A percentile compares a stretch with the other conserved stretches of the same genome.
phyloP scores from a whole-genome alignment of 2,329 filamentous ascomycete genomes.

The Truncatella angustata region DNA sequence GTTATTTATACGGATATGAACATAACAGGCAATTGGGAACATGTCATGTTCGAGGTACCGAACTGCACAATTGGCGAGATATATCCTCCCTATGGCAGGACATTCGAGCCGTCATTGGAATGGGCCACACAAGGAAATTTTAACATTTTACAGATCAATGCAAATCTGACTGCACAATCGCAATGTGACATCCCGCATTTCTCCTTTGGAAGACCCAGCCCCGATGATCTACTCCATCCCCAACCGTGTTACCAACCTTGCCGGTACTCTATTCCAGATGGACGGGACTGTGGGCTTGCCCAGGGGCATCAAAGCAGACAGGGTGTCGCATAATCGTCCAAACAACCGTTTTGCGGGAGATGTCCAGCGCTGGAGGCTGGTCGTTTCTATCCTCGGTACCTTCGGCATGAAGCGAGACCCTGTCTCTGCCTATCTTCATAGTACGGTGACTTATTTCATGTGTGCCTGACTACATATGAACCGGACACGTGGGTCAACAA shows the following conservation, averaged over 20 bases:
- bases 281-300: neutral
- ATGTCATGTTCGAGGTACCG: too few species aligned
- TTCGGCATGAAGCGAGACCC: neutral
- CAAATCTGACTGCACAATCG: neutral
- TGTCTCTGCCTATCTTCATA: neutral
- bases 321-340: conserved; percentile 7
- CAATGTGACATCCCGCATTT: neutral
- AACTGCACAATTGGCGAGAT: too few species aligned
- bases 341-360: neutral
- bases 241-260: conserved; percentile 6
- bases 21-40: too few species aligned
- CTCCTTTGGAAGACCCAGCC: neutral
- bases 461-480: neutral
- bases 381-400: neutral
- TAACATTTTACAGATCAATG: neutral
- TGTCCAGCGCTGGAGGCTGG: neutral
- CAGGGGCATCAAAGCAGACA: conserved; percentile 6
- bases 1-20: neutral
- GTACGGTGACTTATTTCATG: neutral
- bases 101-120: too few species aligned
- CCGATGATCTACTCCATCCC: conserved; percentile 3
- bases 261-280: conserved; percentile 7
- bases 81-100: too few species aligned
- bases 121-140: neutral
- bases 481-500: neutral